phyloP scores from a whole-genome alignment of 225 moss, liverwort and hornwort genomes.

The Sphagnum tenellum region DNA sequence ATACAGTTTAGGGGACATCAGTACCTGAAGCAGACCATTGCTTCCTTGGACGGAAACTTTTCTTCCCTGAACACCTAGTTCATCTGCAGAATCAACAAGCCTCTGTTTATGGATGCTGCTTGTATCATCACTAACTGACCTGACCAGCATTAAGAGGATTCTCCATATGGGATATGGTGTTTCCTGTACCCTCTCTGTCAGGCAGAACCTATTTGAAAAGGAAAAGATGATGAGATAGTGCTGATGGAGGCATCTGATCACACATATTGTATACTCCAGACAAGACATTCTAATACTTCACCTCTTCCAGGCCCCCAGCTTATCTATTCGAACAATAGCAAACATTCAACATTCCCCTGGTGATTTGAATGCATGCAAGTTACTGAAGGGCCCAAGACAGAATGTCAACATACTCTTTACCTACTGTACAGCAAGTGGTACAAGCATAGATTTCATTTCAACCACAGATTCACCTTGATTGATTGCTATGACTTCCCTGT shows the following conservation, averaged over 20 bases:
- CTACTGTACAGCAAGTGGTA: background rate
- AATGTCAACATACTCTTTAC: background rate
- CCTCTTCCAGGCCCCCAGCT: background rate
- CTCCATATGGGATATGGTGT: background rate
- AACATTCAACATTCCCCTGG: background rate
- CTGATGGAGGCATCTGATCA: too few species aligned
- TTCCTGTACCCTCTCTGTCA: background rate
- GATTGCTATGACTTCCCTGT: conserved; percentile 84
- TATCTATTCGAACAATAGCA: background rate
- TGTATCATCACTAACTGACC: background rate
- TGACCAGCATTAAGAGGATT: too few species aligned
- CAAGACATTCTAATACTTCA: background rate
- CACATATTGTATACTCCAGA: too few species aligned
- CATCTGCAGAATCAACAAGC: conserved; percentile 33
- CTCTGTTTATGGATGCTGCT: background rate
- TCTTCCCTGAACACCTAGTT: conserved; percentile 71
- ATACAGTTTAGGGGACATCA: background rate
- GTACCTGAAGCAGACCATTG: conserved; percentile 44
- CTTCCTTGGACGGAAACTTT: conserved; percentile 21
- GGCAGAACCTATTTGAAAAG: background rate
- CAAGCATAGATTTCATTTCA: background rate
- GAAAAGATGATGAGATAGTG: background rate
- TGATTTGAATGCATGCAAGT: background rate
- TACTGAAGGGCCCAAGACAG: background rate
- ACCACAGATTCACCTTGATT: conserved; percentile 60